Evolutionary conservation across 2,329 filamentous ascomycete genomes (phyloP), one percentile per base, ranked within the genome.

Genomic region (Hymenoscyphus linearis): DNA sequence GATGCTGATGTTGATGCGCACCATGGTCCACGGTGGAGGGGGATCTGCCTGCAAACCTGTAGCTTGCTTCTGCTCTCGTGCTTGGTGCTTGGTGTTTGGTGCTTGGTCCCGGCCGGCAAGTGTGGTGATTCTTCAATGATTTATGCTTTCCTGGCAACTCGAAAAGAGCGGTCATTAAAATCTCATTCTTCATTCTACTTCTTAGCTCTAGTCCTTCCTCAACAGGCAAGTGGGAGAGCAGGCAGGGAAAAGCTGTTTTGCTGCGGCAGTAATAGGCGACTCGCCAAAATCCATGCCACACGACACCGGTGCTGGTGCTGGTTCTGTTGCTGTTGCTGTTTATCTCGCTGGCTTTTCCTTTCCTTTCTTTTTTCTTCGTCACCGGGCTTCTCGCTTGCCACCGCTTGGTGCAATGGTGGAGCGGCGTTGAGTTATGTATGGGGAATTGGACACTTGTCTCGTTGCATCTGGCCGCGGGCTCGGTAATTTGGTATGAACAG

Each of bases 21-120:
- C 31, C 31, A 31, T 31, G 31, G 31, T 31, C 31, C 31, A 31
- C 31, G 31, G 63, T 61, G 58, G 65, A 63, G 60, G 65, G 58
- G 65, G 65, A 69, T 69, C 60, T 64, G 62, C 65, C 61, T 63
- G 64, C 63, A 56, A 68, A 69, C 61, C 54, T 63, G 61, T 64
- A 31, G 52, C 36, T 57, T 57, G n/a, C n/a, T n/a, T n/a, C n/a
- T n/a, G n/a, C n/a, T n/a, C n/a, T n/a, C n/a, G n/a, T n/a, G n/a
- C n/a, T 37, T 61, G 50, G 31, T 58, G 60, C 60, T 65, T 63
- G 64, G 60, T 61, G n/a, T n/a, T 37, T 61, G 50, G 31, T 58
- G 60, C 60, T 65, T 63, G 64, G 60, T 61, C 47, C 50, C 60
- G 50, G 60, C 62, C 62, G 62, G 67, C 62, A 68, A 66, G 65